These are phyloP conservation scores for Murraya paniculata DNA, from an alignment of 345 rosid genomes.

Conservation along the genomic window DNA sequence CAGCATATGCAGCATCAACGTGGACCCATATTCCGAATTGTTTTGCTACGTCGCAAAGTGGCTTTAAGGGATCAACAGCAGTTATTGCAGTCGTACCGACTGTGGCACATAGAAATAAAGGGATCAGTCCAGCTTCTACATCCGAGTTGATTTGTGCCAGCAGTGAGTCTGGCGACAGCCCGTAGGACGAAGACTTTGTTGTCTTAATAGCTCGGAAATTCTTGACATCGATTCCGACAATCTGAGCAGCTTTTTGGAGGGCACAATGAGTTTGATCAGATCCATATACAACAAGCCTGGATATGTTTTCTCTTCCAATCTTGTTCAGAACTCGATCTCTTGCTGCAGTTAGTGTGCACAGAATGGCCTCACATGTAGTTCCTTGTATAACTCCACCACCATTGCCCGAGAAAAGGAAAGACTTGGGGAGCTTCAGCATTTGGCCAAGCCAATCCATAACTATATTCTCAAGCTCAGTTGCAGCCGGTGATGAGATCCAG, in stretches of 20 bases:
- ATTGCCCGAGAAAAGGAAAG: conserved; percentile 37
- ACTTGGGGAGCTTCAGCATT: conserved; percentile 33
- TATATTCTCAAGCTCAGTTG: conserved; percentile 47
- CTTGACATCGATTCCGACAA: conserved; percentile 43
- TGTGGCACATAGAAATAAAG: conserved; percentile 36
- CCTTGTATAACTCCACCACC: conserved; percentile 45
- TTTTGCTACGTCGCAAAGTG: conserved; percentile 15
- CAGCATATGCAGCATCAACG: conserved; percentile 53
- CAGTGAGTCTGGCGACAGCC: conserved; percentile 15
- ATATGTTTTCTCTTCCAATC: conserved; percentile 15
- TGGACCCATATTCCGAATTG: conserved; percentile 43
- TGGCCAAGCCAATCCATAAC: conserved; percentile 47
- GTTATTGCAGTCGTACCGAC: conserved; percentile 36
- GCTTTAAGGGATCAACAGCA: conserved; percentile 30
- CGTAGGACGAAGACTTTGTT: conserved; percentile 17
- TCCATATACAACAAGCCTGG: conserved; percentile 37
- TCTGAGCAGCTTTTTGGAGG: conserved; percentile 30
- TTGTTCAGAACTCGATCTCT: conserved; percentile 29
- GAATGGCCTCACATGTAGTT: conserved; percentile 38
- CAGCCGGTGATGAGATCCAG: conserved; percentile 48
- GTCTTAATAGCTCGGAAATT: conserved; percentile 45
- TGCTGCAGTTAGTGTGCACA: conserved; percentile 35
- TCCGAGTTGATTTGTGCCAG: conserved; percentile 16
- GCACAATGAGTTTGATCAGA: conserved; percentile 42
- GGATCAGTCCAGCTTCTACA: conserved; percentile 21